These are phyloP conservation scores for Carpinus fangiana DNA, from an alignment of 306 rosid species.

Conservation along the genomic window DNA sequence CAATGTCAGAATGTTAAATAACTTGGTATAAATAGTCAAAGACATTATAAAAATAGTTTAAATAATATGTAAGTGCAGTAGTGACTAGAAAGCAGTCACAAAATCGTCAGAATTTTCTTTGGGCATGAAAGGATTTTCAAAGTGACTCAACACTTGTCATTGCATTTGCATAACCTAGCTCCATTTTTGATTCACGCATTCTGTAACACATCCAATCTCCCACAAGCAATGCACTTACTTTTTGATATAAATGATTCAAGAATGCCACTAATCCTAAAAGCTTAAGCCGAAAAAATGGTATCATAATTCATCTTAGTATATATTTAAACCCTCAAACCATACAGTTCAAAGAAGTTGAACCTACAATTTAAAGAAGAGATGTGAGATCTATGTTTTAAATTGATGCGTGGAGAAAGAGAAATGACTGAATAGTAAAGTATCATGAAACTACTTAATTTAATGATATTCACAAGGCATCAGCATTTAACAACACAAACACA, in stretches of 20 bases:
- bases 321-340: not conserved
- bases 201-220: not conserved
- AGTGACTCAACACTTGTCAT: not conserved
- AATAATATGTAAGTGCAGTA: not conserved
- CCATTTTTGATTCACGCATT: not conserved
- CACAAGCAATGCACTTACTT: no score
- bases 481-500: not conserved
- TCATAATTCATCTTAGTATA: not conserved
- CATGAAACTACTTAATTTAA: not conserved
- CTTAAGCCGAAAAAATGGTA: not conserved
- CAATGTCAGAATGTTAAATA: conserved; percentile 9
- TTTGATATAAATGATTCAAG: not conserved
- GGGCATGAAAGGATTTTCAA: not conserved
- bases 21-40: not conserved
- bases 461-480: not conserved
- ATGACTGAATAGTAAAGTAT: not conserved
- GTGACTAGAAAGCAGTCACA: not conserved
- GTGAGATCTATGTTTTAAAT: not conserved
- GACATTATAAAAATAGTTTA: not conserved
- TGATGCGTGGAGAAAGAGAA: not conserved
- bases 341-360: not conserved
- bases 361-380: not conserved
- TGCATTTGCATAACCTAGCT: not conserved
- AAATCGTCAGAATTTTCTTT: not conserved
- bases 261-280: not conserved